Conservation (phyloP, 345 rosid genomes). For the Camelina sativa region DNA sequence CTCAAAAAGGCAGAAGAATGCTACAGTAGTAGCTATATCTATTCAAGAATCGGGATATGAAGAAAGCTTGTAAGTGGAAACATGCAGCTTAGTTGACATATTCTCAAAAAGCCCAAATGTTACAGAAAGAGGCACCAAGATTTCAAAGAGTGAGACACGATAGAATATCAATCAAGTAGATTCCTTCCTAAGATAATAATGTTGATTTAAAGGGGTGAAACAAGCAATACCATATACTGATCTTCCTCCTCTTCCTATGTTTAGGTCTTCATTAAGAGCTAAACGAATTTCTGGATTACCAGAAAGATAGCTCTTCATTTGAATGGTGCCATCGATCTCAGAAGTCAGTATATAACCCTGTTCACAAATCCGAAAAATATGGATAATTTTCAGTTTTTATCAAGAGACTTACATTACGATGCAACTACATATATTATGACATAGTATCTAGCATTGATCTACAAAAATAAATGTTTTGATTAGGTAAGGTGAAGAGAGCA, state of each 20-base stretch:
- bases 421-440: constrained; percentile 18
- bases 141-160: constrained; percentile 10
- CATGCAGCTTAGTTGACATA: constrained; percentile 27
- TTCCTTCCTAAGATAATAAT: neutral
- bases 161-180: neutral
- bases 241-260: constrained; percentile 83
- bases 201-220: constrained; percentile 20
- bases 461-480: neutral
- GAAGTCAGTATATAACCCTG: constrained; percentile 98
- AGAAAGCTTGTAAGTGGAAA: constrained; percentile 15
- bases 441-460: neutral
- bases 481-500: constrained; percentile 22
- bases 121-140: neutral
- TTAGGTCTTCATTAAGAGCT: constrained; percentile 94
- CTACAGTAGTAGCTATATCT: neutral
- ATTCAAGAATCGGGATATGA: constrained; percentile 2
- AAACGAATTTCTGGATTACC: constrained; percentile 97
- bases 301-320: constrained; percentile 97
- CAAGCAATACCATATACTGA: constrained; percentile 69
- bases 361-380: constrained; percentile 16
- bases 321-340: constrained; percentile 99
- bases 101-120: constrained; percentile 6
- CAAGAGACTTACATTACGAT: constrained; percentile 4
- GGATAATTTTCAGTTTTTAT: neutral
- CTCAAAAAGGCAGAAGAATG: constrained; percentile 25